Evolutionary conservation across 2,329 filamentous ascomycete genomes (phyloP).

Genomic region (Conoideocrella luteorostrata): DNA sequence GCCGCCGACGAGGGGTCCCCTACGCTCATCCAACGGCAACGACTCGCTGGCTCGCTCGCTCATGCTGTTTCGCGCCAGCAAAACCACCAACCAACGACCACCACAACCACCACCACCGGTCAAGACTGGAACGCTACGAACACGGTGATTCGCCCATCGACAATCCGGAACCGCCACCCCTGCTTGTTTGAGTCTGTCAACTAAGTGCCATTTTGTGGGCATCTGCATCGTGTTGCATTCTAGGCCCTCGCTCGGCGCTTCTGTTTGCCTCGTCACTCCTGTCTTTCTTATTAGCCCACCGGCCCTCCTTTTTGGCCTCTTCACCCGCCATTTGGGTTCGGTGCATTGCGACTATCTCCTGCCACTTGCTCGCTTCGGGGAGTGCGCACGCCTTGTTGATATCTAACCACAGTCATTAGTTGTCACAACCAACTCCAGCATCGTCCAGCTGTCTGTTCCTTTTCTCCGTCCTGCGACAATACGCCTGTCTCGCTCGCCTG

Average conservation of each 20-base stretch:
- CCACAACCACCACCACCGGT: slow-evolving; percentile 2
- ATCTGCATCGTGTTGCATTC: slow-evolving; percentile 10
- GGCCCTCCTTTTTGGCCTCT: neutral
- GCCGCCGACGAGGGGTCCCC: slow-evolving; percentile 3
- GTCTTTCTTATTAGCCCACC: neutral
- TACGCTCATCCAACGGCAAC: neutral
- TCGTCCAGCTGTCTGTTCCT: neutral
- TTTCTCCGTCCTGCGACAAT: neutral
- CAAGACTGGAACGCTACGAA: slow-evolving; percentile 8
- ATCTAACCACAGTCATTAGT: neutral
- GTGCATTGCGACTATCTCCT: neutral
- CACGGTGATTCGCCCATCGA: slow-evolving; percentile 7
- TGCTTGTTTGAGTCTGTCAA: slow-evolving; percentile 6
- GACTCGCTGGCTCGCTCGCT: slow-evolving; percentile 4
- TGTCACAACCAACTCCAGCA: neutral
- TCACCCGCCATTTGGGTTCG: neutral
- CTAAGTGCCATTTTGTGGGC: slow-evolving; percentile 5
- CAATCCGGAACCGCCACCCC: slow-evolving; percentile 8
- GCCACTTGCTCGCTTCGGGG: neutral
- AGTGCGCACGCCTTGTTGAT: neutral
- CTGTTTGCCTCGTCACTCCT: slow-evolving; percentile 2
- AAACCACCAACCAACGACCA: slow-evolving; percentile 4
- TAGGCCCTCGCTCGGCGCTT: slow-evolving; percentile 6
- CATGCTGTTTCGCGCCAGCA: slow-evolving; percentile 5
- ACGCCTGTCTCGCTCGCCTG: neutral